Percentiles rank a stretch among this genome's conserved stretches.
These are phyloP conservation scores for Ilyonectria destructans DNA, from an alignment of 2,329 filamentous ascomycete genomes.

Conservation along the genomic window DNA sequence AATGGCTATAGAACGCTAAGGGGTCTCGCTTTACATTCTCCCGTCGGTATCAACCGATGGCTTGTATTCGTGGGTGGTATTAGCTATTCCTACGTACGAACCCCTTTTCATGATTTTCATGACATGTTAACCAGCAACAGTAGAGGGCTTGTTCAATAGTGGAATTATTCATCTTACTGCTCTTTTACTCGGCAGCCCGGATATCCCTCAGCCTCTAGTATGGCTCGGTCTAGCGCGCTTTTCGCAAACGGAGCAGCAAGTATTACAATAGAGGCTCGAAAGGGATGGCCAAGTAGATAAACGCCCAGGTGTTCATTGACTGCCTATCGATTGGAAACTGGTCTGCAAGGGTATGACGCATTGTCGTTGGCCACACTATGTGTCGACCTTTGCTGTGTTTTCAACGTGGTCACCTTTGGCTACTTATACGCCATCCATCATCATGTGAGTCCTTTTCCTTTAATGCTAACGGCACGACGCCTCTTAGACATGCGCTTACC, in stretches of 20 bases:
- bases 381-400: slow-evolving; percentile 67
- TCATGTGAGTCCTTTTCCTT: slow-evolving; percentile 50
- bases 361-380: slow-evolving; percentile 64
- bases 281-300: slow-evolving; percentile 51
- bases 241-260: slow-evolving; percentile 51
- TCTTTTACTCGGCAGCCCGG: slow-evolving; percentile 62
- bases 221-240: slow-evolving; percentile 58
- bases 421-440: slow-evolving; percentile 66
- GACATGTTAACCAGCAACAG: slow-evolving; percentile 44
- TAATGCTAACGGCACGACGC: too few species aligned
- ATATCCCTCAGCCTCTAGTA: slow-evolving; percentile 57
- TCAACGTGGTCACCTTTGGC: slow-evolving; percentile 68
- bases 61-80: slow-evolving; percentile 59
- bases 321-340: slow-evolving; percentile 55
- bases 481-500: background rate
- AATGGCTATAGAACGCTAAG: too few species aligned
- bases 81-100: slow-evolving; percentile 65
- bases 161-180: slow-evolving; percentile 57
- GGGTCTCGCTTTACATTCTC: too few species aligned
- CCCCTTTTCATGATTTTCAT: background rate
- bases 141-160: slow-evolving; percentile 63
- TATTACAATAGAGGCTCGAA: slow-evolving; percentile 56
- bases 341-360: slow-evolving; percentile 63
- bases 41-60: too few species aligned
- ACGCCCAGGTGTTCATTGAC: slow-evolving; percentile 51